Evolutionary conservation across 2,329 filamentous ascomycete species (phyloP), one percentile per base, ranked within the genome.

Genomic region (Fusarium scirpi): DNA sequence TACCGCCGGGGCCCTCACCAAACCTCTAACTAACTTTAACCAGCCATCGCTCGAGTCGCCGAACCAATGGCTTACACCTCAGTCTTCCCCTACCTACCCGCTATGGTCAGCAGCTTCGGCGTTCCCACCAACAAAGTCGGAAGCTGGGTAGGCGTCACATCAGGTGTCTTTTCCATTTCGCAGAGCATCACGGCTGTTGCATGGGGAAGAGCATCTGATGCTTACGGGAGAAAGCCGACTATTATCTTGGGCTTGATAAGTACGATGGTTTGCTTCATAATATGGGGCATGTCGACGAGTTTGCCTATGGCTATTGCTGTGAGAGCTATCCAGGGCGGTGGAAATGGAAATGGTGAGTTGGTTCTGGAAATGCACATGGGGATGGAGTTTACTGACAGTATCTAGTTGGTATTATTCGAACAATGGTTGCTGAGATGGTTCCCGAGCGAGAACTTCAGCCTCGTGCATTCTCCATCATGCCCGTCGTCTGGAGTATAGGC

Each of bases 401-500:
- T 40, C 8, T 20, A 90, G 91, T 95, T n/a, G 92, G 96, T 3
- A 98, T 98, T 67, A 91, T 98, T 69, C 85, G 94, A 70, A 97
- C 94, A 18, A 94, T 96, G 83, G 94, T 98, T 4, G 95, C 95
- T 0, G 95, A 98, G 79, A 90, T 98, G 86, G 94, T 97, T 3
- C 92, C 94, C 0, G 90, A 96, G 78, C 94, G 88, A 78, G 92
- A 94, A 76, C 84, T 97, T 9, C 95, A 98, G 76, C 94, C 95
- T 0, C 85, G 90, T 55, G 96, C 96, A 0, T 98, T 98, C 79
- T 94, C 91, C 69, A 85, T 98, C 47, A 98, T 98, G 94, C 95
- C 95, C 6, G 82, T 98, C 18, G 92, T 89, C 32, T 98, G 94
- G 92, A 94, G 91, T 13, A 83, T 98, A 55, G 95, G 95, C 1